A percentile compares a stretch with the other conserved stretches of the same genome.
phyloP scores from a whole-genome alignment of 257 asterid genomes.

The Osmanthus fragrans region DNA sequence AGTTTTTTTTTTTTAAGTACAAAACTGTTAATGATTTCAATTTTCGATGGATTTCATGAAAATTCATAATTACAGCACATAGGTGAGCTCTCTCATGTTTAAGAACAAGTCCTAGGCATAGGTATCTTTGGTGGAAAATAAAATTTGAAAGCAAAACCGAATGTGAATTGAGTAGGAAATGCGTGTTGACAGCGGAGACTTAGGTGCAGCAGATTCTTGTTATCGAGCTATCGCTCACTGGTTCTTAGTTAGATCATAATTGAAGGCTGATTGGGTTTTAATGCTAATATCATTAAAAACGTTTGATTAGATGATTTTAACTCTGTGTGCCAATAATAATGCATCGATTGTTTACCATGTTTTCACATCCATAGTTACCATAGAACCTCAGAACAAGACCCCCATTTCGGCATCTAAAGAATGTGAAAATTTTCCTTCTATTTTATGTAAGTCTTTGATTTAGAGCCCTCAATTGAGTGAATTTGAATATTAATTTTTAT shows the following conservation, averaged over 20 bases:
- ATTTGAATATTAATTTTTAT: neutral
- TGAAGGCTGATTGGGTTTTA: too few species aligned
- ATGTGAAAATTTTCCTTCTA: neutral
- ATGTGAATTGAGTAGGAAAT: too few species aligned
- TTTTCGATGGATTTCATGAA: neutral
- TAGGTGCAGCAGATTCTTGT: neutral
- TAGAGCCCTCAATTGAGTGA: neutral
- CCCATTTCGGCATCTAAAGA: neutral
- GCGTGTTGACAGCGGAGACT: too few species aligned
- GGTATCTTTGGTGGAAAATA: neutral
- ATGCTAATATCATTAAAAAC: too few species aligned
- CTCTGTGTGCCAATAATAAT: neutral
- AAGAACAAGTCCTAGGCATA: neutral
- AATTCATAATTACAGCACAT: neutral
- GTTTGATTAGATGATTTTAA: too few species aligned
- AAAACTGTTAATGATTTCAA: neutral
- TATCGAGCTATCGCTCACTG: neutral
- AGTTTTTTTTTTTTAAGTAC: too few species aligned
- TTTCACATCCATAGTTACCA: neutral
- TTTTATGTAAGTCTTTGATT: constrained; percentile 11
- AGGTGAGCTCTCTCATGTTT: neutral
- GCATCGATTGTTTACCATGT: neutral
- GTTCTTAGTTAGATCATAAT: neutral
- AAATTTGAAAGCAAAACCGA: too few species aligned
- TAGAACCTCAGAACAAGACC: neutral